These are phyloP conservation scores for Polytrichum formosum DNA, from an alignment of 225 moss, liverwort and hornwort species.

Conservation along the genomic window DNA sequence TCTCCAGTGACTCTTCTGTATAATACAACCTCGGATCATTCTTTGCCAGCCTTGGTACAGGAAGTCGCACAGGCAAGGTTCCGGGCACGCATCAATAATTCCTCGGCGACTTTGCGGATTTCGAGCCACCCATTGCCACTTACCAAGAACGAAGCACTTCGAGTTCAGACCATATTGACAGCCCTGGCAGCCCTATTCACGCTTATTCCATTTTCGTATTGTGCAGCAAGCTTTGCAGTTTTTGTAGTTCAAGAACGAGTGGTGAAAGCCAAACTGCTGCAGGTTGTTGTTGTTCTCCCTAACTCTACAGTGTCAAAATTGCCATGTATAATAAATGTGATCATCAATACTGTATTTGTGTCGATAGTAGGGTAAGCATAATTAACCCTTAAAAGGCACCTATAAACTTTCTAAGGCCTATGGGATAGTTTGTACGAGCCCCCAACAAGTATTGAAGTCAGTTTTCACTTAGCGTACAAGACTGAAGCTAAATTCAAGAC, in stretches of 20 bases:
- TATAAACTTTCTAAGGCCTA: too few species aligned
- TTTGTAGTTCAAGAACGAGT: constrained; percentile 85
- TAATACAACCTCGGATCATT: constrained; percentile 85
- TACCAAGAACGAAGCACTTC: constrained; percentile 69
- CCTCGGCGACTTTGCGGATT: constrained; percentile 52
- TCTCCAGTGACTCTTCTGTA: constrained; percentile 71
- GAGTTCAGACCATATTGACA: constrained; percentile 64
- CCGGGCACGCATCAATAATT: constrained; percentile 34
- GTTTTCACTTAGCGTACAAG: too few species aligned
- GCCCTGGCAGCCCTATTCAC: constrained; percentile 83
- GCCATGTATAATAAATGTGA: too few species aligned
- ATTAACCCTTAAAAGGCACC: too few species aligned
- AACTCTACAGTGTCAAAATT: not conserved
- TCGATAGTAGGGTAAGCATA: too few species aligned
- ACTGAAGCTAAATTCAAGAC: too few species aligned
- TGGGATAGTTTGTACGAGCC: too few species aligned
- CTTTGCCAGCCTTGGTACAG: constrained; percentile 75
- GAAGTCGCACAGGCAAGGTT: constrained; percentile 69
- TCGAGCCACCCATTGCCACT: constrained; percentile 75
- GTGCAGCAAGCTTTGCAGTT: constrained; percentile 81
- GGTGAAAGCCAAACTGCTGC: constrained; percentile 87
- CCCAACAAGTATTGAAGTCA: too few species aligned
- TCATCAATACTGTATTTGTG: too few species aligned
- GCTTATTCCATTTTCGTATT: constrained; percentile 86
- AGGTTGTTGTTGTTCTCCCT: constrained; percentile 33